Evolutionary conservation across 176 grass and related monocot species (phyloP), one percentile per base, ranked within the genome.

Genomic region (Canna indica): DNA sequence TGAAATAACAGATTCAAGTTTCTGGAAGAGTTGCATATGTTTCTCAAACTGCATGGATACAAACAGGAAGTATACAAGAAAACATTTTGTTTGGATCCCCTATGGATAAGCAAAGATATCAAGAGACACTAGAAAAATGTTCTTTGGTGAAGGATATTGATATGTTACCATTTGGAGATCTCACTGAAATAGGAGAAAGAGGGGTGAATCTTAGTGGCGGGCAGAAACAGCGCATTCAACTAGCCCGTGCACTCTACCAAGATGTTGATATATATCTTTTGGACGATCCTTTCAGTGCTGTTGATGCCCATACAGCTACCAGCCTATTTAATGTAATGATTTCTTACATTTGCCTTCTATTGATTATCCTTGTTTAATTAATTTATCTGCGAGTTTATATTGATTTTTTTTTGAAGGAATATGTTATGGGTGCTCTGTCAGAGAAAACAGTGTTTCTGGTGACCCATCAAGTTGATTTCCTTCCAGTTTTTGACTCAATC

Each of bases 201-300:
- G 93, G 93, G 3, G 34, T 92, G 74, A 97, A 92, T 85, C 87
- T 92, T 25, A 97, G 93, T 47, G 93, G 93, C 17, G 93, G 93
- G 17, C 93, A 97, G 81, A 97, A 97, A 76, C 93, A 97, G 64
- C 83, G 93, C 29, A 68, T 92, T 79, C 93, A 97, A 78, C 75
- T 92, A 67, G 93, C 93, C 71, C 88, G 93, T 75, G 88, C 93
- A 42, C 72, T 97, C 18, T 97, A 97, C 69, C 84, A 90, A 80
- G 77, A 92, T 82, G 84, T 88, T 18, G 88, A 97, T 41, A 81
- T 87, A 63, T 92, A 97, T 80, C 79, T 97, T 34, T 84, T 97
- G 74, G 93, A 97, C 78, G 86, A 97, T 44, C 93, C 93, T 67
- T 97, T 97, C 78, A 97, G 93, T 81, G 88, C 88, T 38, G 93